phyloP scores from a whole-genome alignment of 352 stramenopile genomes.

The Pythium folliculosum region DNA sequence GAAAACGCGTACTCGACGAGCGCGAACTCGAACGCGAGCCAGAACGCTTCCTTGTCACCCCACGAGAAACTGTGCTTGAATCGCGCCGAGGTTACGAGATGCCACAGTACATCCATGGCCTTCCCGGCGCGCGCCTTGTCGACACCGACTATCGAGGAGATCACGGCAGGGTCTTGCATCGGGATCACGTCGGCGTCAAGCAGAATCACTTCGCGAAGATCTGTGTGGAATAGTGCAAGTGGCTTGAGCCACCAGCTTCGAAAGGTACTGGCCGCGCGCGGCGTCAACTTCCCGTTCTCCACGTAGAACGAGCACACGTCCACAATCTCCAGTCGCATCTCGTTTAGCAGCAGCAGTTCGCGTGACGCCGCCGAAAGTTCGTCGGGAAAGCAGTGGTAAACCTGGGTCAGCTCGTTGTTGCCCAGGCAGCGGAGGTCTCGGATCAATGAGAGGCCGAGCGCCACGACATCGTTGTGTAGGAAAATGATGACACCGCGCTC shows the following conservation, averaged over 20 bases:
- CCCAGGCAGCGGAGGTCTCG: slow-evolving; percentile 48
- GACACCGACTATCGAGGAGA: slow-evolving; percentile 61
- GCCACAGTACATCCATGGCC: slow-evolving; percentile 48
- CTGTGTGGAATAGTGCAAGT: slow-evolving; percentile 50
- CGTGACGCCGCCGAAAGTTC: slow-evolving; percentile 42
- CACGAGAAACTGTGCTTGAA: slow-evolving; percentile 54
- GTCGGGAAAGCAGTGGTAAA: slow-evolving; percentile 45
- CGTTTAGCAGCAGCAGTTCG: slow-evolving; percentile 42
- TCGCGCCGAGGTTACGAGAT: slow-evolving; percentile 52
- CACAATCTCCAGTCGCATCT: slow-evolving; percentile 49
- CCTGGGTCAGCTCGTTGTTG: slow-evolving; percentile 43
- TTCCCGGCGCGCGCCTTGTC: slow-evolving; percentile 44
- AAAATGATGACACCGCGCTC: slow-evolving; percentile 41
- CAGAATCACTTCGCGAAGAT: slow-evolving; percentile 47
- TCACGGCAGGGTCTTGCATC: slow-evolving; percentile 38
- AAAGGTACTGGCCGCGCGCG: slow-evolving; percentile 33
- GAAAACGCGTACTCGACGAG: slow-evolving; percentile 63
- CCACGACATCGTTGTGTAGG: slow-evolving; percentile 47
- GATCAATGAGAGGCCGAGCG: slow-evolving; percentile 61
- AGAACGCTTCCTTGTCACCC: slow-evolving; percentile 56
- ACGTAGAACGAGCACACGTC: slow-evolving; percentile 46
- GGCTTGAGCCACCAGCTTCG: slow-evolving; percentile 66
- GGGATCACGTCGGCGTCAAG: slow-evolving; percentile 58
- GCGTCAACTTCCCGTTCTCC: background rate
- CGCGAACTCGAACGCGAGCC: slow-evolving; percentile 65